phyloP scores from a whole-genome alignment of 352 stramenopile species.

The Phytophthora constricta region DNA sequence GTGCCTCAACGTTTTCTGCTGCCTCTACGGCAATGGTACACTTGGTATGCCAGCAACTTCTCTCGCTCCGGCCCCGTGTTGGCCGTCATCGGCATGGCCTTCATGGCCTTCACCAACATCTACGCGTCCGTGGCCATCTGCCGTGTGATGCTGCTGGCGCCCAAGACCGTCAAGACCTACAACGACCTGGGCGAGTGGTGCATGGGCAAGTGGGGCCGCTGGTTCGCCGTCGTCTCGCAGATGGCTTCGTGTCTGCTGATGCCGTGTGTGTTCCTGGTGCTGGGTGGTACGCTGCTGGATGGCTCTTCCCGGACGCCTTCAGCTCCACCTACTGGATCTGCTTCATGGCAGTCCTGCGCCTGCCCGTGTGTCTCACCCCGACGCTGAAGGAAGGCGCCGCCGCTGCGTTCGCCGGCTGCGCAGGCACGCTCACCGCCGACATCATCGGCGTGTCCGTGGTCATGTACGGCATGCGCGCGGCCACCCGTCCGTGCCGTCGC shows the following conservation, averaged over 20 bases:
- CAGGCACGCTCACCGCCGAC: slow-evolving; percentile 44
- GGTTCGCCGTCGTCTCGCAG: slow-evolving; percentile 49
- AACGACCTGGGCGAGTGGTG: slow-evolving; percentile 48
- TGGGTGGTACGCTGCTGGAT: slow-evolving; percentile 28
- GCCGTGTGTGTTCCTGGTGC: slow-evolving; percentile 34
- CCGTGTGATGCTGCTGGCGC: slow-evolving; percentile 35
- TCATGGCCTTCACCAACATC: slow-evolving; percentile 51
- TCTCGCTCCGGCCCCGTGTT: slow-evolving; percentile 22
- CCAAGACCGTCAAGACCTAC: slow-evolving; percentile 38
- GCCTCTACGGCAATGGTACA: slow-evolving; percentile 32
- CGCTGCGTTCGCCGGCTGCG: slow-evolving; percentile 37
- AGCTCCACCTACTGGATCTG: slow-evolving; percentile 42
- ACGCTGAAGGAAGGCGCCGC: slow-evolving; percentile 38
- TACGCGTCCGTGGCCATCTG: slow-evolving; percentile 44
- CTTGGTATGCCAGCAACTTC: slow-evolving; percentile 32
- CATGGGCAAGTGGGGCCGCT: slow-evolving; percentile 42
- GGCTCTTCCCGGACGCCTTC: slow-evolving; percentile 33
- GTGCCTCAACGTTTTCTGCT: slow-evolving; percentile 31
- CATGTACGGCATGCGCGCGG: slow-evolving; percentile 30
- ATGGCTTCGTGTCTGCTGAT: slow-evolving; percentile 35
- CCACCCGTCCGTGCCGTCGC: slow-evolving; percentile 24
- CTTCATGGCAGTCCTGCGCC: slow-evolving; percentile 42
- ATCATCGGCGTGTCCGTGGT: slow-evolving; percentile 30
- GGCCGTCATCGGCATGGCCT: slow-evolving; percentile 37
- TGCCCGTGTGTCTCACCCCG: slow-evolving; percentile 43